phyloP scores from a whole-genome alignment of 495 filamentous ascomycete genomes.

The Penicillium parvum region DNA sequence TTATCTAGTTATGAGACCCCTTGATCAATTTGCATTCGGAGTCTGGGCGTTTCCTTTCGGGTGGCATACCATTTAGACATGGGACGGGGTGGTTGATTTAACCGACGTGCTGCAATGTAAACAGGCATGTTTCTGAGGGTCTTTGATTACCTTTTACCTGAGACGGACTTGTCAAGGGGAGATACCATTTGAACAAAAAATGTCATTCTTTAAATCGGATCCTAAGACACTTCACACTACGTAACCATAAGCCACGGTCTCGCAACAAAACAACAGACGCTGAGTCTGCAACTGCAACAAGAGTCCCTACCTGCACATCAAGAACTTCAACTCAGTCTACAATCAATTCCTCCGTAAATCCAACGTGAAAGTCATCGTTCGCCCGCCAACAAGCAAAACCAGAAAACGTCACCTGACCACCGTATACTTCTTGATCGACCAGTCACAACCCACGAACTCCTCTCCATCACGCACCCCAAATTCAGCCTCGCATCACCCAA shows the following conservation, averaged over 20 bases:
- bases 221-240: background rate
- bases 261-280: no score
- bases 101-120: constrained; percentile 7
- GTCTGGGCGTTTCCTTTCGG: constrained; percentile 17
- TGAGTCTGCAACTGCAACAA: constrained; percentile 5
- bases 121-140: constrained; percentile 1
- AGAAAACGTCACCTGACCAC: background rate
- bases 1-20: constrained; percentile 7
- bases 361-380: no score
- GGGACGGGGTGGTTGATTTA: constrained; percentile 4
- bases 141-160: background rate
- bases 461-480: background rate
- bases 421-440: background rate
- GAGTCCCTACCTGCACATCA: no score
- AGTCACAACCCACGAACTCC: background rate
- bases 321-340: no score
- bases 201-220: background rate
- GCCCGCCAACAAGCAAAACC: no score
- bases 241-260: no score
- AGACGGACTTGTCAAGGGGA: background rate
- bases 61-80: constrained; percentile 12
- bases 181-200: constrained; percentile 13
- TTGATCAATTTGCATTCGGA: constrained; percentile 14
- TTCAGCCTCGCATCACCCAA: background rate
- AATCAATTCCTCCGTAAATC: no score